Evolutionary conservation across 2,329 filamentous ascomycete species (phyloP).

Genomic region (Fusarium nygamai): DNA sequence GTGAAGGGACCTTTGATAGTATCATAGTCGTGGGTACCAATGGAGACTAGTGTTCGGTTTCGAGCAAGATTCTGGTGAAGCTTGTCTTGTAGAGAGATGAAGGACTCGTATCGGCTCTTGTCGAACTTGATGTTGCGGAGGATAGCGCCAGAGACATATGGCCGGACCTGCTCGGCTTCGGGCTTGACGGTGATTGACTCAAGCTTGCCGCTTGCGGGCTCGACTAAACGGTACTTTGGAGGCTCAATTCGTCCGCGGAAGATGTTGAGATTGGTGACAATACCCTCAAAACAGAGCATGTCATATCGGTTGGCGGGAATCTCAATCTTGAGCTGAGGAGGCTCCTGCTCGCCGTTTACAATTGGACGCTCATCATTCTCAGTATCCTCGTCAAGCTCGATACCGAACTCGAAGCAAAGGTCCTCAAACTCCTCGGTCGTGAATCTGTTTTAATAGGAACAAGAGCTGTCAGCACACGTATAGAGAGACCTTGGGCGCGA

Average conservation of each 20-base stretch:
- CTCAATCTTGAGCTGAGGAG: constrained; percentile 96
- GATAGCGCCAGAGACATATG: constrained; percentile 89
- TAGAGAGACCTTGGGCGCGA: constrained; percentile 18
- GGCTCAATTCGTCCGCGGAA: constrained; percentile 81
- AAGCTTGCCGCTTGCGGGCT: constrained; percentile 77
- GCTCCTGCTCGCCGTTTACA: constrained; percentile 82
- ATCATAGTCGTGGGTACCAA: constrained; percentile 96
- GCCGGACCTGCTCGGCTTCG: constrained; percentile 80
- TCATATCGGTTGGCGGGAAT: constrained; percentile 95
- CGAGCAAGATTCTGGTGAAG: constrained; percentile 95
- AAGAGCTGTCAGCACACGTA: constrained; percentile 32
- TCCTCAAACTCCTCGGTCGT: constrained; percentile 96
- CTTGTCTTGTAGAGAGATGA: constrained; percentile 98
- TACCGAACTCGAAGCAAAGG: constrained; percentile 97
- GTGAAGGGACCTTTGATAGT: constrained; percentile 95
- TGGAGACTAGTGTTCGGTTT: constrained; percentile 92
- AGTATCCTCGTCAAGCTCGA: constrained; percentile 97
- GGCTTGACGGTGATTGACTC: constrained; percentile 84
- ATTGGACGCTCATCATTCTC: constrained; percentile 78
- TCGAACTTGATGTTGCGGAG: constrained; percentile 92
- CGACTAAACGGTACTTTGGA: constrained; percentile 81
- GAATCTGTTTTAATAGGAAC: constrained; percentile 62
- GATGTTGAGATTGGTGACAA: constrained; percentile 94
- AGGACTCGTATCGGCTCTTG: constrained; percentile 91
- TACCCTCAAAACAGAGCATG: constrained; percentile 97